Evolutionary conservation across 2,329 filamentous ascomycete species (phyloP).

Genomic region (Ceratocystis destructans): DNA sequence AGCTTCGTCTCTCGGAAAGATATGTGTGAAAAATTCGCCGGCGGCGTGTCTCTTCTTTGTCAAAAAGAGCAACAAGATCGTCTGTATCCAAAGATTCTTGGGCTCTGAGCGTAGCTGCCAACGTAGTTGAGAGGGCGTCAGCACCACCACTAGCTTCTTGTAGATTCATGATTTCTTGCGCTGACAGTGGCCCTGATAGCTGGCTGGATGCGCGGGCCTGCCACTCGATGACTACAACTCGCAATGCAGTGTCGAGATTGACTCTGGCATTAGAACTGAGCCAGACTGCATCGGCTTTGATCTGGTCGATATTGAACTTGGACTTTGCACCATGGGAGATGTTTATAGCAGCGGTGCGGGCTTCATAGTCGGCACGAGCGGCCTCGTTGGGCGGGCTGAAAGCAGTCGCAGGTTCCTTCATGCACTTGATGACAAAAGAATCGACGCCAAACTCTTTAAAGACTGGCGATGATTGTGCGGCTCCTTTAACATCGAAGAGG

Average conservation of each 20-base stretch:
- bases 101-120: constrained; percentile 40
- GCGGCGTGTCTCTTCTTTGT: constrained; percentile 47
- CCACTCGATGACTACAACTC: constrained; percentile 69
- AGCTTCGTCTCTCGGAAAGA: constrained; percentile 55
- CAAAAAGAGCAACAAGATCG: constrained; percentile 44
- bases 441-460: constrained; percentile 60
- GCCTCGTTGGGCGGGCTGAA: constrained; percentile 50
- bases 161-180: constrained; percentile 63
- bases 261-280: constrained; percentile 64
- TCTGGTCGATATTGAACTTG: constrained; percentile 57
- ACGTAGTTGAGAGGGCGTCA: constrained; percentile 43
- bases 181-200: constrained; percentile 56
- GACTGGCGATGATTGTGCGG: constrained; percentile 38
- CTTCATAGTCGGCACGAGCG: constrained; percentile 61
- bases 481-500: constrained; percentile 41
- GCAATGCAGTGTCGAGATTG: constrained; percentile 68
- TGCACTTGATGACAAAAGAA: constrained; percentile 50
- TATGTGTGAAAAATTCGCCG: constrained; percentile 58
- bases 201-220: constrained; percentile 65
- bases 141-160: constrained; percentile 58
- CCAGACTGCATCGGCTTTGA: constrained; percentile 80
- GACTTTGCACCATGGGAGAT: constrained; percentile 53
- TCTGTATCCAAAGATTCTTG: constrained; percentile 38
- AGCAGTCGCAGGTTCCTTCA: constrained; percentile 54
- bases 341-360: constrained; percentile 76